A percentile compares a stretch with the other conserved stretches of the same genome.
These are phyloP conservation scores for Rhododendron kiyosumense DNA, from an alignment of 148 eudicot species.

Conservation along the genomic window DNA sequence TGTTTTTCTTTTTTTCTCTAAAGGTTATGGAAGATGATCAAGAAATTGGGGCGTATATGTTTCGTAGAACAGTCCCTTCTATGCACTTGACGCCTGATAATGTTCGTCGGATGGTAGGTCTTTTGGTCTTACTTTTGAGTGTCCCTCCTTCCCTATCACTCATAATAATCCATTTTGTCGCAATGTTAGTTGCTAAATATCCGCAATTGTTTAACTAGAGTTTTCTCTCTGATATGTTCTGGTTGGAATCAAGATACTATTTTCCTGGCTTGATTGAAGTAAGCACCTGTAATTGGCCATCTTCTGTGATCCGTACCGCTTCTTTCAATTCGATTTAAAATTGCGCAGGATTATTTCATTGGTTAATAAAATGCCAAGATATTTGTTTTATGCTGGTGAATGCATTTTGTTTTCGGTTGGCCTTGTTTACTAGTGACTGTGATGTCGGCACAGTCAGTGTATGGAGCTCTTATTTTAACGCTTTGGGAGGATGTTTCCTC, in stretches of 20 bases:
- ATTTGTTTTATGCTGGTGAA: not conserved
- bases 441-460: not conserved
- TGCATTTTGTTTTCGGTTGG: not conserved
- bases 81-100: slow-evolving; percentile 83
- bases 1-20: slow-evolving; percentile 13
- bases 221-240: not conserved
- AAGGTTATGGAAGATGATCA: slow-evolving; percentile 99
- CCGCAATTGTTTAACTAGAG: not conserved
- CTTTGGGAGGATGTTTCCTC: not conserved
- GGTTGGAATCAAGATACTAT: not conserved
- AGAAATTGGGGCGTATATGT: slow-evolving; percentile 98
- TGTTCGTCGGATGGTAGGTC: slow-evolving; percentile 85
- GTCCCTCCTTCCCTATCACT: not conserved
- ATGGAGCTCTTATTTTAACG: not conserved
- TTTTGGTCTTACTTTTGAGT: slow-evolving; percentile 4
- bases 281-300: not conserved
- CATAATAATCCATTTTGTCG: not conserved
- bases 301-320: not conserved
- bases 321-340: not conserved
- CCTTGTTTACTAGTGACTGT: not conserved
- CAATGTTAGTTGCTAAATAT: not conserved
- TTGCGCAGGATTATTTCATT: not conserved
- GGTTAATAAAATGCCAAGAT: not conserved
- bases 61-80: slow-evolving; percentile 93
- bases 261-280: not conserved